These are phyloP conservation scores for Scenedesmus sp. DNA, from an alignment of 163 green algal species.

Conservation along the genomic window DNA sequence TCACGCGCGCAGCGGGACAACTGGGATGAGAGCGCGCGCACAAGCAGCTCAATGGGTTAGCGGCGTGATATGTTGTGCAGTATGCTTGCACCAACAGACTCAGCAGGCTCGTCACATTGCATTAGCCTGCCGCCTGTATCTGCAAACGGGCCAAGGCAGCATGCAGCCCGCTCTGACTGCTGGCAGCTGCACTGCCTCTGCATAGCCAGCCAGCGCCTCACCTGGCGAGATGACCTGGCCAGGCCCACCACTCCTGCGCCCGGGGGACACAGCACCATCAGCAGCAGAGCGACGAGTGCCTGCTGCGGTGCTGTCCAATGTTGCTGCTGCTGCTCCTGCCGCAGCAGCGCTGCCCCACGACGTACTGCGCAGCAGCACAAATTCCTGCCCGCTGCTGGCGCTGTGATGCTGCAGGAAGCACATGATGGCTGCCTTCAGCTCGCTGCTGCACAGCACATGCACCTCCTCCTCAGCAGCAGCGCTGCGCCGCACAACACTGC, in stretches of 20 bases:
- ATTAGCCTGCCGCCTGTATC: not conserved
- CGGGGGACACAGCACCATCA: not conserved
- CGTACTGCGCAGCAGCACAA: slow-evolving; percentile 43
- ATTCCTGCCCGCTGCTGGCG: slow-evolving; percentile 32
- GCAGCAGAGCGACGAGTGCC: not conserved
- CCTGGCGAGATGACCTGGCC: not conserved
- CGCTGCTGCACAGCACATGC: slow-evolving; percentile 46
- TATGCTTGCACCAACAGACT: too few species aligned
- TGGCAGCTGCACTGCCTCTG: not conserved
- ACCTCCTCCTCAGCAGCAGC: slow-evolving; percentile 28
- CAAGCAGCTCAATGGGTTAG: too few species aligned
- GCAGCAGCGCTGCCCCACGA: not conserved
- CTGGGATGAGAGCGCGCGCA: too few species aligned
- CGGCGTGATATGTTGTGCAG: too few species aligned
- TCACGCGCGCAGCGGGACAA: not conserved
- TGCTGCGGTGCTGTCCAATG: not conserved
- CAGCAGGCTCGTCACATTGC: too few species aligned
- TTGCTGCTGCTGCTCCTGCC: slow-evolving; percentile 23
- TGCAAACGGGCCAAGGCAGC: not conserved
- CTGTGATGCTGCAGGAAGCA: slow-evolving; percentile 47
- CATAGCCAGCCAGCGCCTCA: not conserved
- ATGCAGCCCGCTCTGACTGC: not conserved
- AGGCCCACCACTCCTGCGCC: not conserved
- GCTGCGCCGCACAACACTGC: not conserved
- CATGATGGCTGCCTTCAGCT: slow-evolving; percentile 42